Base-by-base conservation (phyloP, 305 asterid genomes). In the Solanum hybrid region DNA sequence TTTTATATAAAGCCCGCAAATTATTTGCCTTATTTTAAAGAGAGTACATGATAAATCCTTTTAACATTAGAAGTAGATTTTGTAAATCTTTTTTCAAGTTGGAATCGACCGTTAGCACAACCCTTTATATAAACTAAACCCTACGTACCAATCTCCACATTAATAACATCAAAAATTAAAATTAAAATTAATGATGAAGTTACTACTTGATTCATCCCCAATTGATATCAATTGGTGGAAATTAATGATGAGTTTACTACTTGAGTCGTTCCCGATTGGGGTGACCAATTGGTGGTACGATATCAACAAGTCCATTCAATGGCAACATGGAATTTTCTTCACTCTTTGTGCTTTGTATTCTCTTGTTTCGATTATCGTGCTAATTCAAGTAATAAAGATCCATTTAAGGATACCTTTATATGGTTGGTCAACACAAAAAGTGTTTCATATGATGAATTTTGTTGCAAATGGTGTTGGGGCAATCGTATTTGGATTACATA, bases 361-460 rank as follows among this genome's bases (percentile, higher is more conserved):
- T 88, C 93, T 95, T 90, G 98, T 97, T 86, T 95, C 97, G 71
- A 84, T 92, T 85, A 92, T 96, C 89, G 98, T 98, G 42, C 95
- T 97, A 72, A 91, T 96, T 85, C 99, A 97, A 94, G 92, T 96
- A 90, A 92, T 97, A 69, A 95, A 97, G 91, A 97, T 96, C 86
- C 96, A 96, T 90, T 92, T 92, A 72, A 95, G 99, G 93, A 98
- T 97, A 90, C 99, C 99, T 5, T 98, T 94, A 92, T 97, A 93
- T 95, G 99, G 99, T 85, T 97, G 99, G 99, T 96, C 99, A 51
- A 97, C 97, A 1, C 99, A 97, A 93, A 97, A 97, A 95, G 96
- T 97, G 91, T 97, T 97, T 95, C 98, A 97, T 93, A 94, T 96
- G 88, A 97, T 97, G 99, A 97, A 95, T 93, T 96, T 95, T 86